These are phyloP conservation scores for Phytophthora uliginosa DNA, from an alignment of 352 stramenopile species.

Conservation along the genomic window DNA sequence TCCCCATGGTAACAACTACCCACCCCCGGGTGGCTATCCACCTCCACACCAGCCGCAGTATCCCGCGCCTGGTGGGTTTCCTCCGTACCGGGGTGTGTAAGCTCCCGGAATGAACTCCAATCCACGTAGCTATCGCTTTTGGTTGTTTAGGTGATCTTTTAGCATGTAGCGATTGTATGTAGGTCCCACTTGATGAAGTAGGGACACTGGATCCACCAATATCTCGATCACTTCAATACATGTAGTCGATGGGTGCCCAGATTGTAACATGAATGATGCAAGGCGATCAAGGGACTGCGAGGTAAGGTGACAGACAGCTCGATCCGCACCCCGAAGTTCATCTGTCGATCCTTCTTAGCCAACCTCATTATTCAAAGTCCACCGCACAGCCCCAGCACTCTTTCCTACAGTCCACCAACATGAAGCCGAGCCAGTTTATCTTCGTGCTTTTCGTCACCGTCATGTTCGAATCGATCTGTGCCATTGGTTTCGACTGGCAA, in stretches of 20 bases:
- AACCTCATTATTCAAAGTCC: conserved; percentile 47
- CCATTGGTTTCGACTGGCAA: conserved; percentile 35
- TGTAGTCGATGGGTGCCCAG: neutral
- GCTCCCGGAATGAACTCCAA: neutral
- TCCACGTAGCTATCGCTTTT: neutral
- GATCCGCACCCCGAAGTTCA: no score
- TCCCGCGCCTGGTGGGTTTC: conserved; percentile 34
- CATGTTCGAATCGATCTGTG: conserved; percentile 23
- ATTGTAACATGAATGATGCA: neutral
- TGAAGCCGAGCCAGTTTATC: conserved; percentile 44
- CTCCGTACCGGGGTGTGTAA: conserved; percentile 39
- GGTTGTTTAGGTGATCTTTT: neutral
- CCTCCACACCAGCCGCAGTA: conserved; percentile 29
- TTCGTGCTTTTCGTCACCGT: conserved; percentile 27
- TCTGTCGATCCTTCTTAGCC: neutral
- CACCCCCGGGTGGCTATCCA: conserved; percentile 27
- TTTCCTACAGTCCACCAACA: conserved; percentile 9
- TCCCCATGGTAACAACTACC: conserved; percentile 34
- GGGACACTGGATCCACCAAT: neutral
- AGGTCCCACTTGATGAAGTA: no score
- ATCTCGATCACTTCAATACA: neutral
- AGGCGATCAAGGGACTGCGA: neutral
- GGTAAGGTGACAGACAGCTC: neutral
- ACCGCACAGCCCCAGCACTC: neutral
- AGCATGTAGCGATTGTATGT: no score